A percentile compares a stretch with the other conserved stretches of the same genome.
These are phyloP conservation scores for Cicer judaicum DNA, from an alignment of 306 rosid species.

Conservation along the genomic window DNA sequence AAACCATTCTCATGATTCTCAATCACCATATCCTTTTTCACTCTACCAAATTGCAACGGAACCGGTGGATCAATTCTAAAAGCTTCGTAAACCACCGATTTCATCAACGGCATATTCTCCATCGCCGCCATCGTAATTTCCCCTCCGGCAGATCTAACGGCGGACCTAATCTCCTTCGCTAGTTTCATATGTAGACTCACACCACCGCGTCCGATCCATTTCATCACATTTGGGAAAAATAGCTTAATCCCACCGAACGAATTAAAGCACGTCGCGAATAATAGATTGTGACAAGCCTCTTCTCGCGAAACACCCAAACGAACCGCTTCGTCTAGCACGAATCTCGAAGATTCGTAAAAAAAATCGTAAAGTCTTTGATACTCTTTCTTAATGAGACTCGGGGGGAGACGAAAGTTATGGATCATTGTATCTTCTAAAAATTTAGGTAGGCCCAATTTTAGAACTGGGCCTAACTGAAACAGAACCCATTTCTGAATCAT, in stretches of 20 bases:
- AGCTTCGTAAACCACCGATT: conserved; percentile 80
- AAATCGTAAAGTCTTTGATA: conserved; percentile 79
- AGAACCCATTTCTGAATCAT: conserved; percentile 77
- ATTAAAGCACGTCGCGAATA: conserved; percentile 89
- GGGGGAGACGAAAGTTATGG: conserved; percentile 67
- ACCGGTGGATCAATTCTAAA: conserved; percentile 92
- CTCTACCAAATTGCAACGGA: conserved; percentile 71
- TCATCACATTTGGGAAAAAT: conserved; percentile 75
- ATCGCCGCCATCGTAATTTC: conserved; percentile 78
- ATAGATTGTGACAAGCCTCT: conserved; percentile 85
- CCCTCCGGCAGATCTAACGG: conserved; percentile 65
- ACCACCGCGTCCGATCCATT: conserved; percentile 81
- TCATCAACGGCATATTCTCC: conserved; percentile 90
- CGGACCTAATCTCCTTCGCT: conserved; percentile 73
- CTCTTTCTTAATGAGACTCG: conserved; percentile 59
- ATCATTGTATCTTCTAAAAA: conserved; percentile 61
- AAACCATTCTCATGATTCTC: conserved; percentile 90
- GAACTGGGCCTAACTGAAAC: conserved; percentile 72
- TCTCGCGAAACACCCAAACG: conserved; percentile 71
- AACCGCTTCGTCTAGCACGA: conserved; percentile 78
- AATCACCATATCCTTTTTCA: conserved; percentile 64
- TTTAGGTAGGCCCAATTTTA: conserved; percentile 71
- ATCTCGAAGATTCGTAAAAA: conserved; percentile 61
- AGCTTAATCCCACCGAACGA: conserved; percentile 84
- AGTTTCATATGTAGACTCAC: conserved; percentile 66